Evolutionary conservation across 2,329 filamentous ascomycete genomes (phyloP), one percentile per base, ranked within the genome.

Genomic region (Venturia nashicola): DNA sequence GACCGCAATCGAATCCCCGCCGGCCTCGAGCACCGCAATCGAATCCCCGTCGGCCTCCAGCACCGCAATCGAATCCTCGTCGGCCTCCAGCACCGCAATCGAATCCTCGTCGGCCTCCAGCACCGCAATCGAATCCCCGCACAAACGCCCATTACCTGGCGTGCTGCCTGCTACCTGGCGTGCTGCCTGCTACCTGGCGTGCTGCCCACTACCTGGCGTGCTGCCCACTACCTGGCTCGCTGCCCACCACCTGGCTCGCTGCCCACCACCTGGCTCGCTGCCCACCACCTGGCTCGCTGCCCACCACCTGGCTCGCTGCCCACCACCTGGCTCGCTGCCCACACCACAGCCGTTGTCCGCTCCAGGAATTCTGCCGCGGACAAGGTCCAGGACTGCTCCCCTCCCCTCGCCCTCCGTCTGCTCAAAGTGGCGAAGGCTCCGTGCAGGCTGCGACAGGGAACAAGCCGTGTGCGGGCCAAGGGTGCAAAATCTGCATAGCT

Each of bases 391-490:
- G 8, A 5, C 5, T 16, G 11, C 40, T 42, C 11, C 40, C 40
- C 36, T n/a, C 36, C 36, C 20, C 14, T 51, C 23, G 32, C 60
- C 16, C 6, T 39, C 44, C 60, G 60, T 16, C n/a, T 18, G 40
- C 60, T 51, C 60, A 39, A 62, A 62, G 43, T 51, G 43, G 60
- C 20, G 34, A 51, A 48, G 60, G 44, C 60, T 62, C 60, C 60
- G 60, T 43, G 34, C 48, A 39, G 34, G 32, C 11, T 4, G 1
- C 48, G 46, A 55, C 44, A 42, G 48, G 46, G 61, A 46, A 62
- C 34, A 57, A 36, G 51, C 39, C 39, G 43, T 46, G 59, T 61
- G 59, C 59, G 59, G 59, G 59, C 59, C 39, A 61, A 43, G 43
- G 2, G 16, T 46, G 59, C 36, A 36, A 44, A 42, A 60, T 60